phyloP scores from a whole-genome alignment of 345 rosid genomes.

The Kandelia obovata region DNA sequence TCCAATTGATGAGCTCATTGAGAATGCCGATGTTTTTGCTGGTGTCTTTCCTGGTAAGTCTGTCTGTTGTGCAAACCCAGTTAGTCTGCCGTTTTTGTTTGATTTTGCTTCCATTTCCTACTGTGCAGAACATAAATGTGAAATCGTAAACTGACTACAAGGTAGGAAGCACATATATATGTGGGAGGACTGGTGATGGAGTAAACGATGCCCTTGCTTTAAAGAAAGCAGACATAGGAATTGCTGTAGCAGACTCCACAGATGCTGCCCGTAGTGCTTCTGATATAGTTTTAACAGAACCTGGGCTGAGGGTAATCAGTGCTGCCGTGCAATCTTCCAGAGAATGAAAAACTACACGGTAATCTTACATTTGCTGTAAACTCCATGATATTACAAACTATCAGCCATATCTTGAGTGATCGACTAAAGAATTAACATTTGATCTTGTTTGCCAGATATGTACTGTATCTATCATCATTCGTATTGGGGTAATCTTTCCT shows the following conservation, averaged over 20 bases:
- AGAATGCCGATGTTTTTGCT: constrained; percentile 56
- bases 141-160: constrained; percentile 54
- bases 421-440: neutral
- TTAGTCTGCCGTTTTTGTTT: neutral
- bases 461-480: constrained; percentile 65
- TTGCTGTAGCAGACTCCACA: constrained; percentile 63
- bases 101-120: constrained; percentile 8
- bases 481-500: constrained; percentile 50
- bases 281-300: constrained; percentile 61
- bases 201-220: constrained; percentile 66
- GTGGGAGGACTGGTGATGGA: constrained; percentile 66
- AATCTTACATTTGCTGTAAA: constrained; percentile 1
- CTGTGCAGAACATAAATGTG: constrained; percentile 48
- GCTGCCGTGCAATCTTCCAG: constrained; percentile 59
- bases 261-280: constrained; percentile 64
- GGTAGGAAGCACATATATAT: constrained; percentile 47
- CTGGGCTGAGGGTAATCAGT: constrained; percentile 61
- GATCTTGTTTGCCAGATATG: constrained; percentile 39
- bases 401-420: neutral
- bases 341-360: constrained; percentile 72
- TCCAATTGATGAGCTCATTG: constrained; percentile 44
- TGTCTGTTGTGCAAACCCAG: neutral
- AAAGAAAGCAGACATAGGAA: constrained; percentile 65
- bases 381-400: neutral
- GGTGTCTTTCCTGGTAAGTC: constrained; percentile 57